Base-by-base conservation (phyloP, 2,329 filamentous ascomycete species). In the Trichoderma asperellum region DNA sequence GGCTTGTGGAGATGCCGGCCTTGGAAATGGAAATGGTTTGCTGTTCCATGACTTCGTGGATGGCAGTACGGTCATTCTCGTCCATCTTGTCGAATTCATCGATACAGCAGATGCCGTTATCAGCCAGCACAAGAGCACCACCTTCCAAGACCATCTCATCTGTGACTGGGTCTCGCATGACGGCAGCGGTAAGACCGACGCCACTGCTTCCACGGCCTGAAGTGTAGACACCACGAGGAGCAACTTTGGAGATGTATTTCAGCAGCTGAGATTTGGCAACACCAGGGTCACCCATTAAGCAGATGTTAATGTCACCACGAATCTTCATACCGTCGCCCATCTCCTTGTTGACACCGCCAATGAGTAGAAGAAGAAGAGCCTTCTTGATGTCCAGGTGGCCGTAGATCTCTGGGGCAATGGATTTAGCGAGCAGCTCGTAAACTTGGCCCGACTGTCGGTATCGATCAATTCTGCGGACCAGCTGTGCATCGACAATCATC, bases 321-420 rank as follows among this genome's bases (percentile, higher is more conserved):
- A 99, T 99, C 76, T 94, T 92, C 96, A 99, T 98, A 71, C 96
- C 96, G 77, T 99, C 96, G 64, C 94, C 94, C 87, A 98, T 96
- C 77, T 96, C 91, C 81, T 99, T 99, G 4, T 90, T 96, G 1
- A 97, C 95, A 83, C 96, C 96, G 71, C 96, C 96, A 73, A 99
- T 97, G 40, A 99, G 88, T 35, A 98, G 89, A 5, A 99, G 86
- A n/a, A 99, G 87, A 14, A 99, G 88, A 1, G 96, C 96, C 81
- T 99, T 99, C 85, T 99, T 99, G 62, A 99, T 96, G 79, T 99
- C 96, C 27, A 96, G 84, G 78, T 99, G 96, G 34, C 96, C 96
- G 76, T 91, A 99, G 70, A 99, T 99, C 81, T 99, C 96, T 2
- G 96, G 96, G 0, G 96, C 96, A 76, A 99, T 99, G 0, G 96